Percentiles rank a stretch among this genome's conserved stretches.
These are phyloP conservation scores for Chenopodium formosanum DNA, from an alignment of 148 eudicot species.

Conservation along the genomic window DNA sequence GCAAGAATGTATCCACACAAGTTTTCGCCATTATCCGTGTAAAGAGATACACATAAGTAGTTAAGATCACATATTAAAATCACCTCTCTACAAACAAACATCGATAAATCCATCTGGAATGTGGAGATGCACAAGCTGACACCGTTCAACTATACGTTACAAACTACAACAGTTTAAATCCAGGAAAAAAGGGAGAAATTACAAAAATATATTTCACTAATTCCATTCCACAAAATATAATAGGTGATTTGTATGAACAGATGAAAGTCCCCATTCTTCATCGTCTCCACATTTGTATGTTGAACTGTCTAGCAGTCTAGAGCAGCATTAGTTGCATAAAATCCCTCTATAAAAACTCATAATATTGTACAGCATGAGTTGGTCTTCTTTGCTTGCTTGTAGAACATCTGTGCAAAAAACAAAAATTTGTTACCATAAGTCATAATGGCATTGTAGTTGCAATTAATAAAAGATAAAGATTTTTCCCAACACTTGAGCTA, in stretches of 20 bases:
- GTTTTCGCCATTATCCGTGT: background rate
- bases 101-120: background rate
- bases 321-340: background rate
- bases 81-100: conserved; percentile 3
- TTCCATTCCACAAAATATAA: background rate
- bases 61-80: background rate
- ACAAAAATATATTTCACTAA: background rate
- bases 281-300: conserved; percentile 4
- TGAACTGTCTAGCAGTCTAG: background rate
- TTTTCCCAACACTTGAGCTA: background rate
- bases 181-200: background rate
- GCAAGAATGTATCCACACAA: background rate
- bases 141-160: background rate
- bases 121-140: background rate
- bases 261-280: conserved; percentile 3
- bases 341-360: conserved; percentile 28
- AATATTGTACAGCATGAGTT: conserved; percentile 81
- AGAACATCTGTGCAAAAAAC: conserved; percentile 68
- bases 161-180: background rate
- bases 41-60: background rate
- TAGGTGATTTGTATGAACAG: conserved; percentile 3
- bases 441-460: background rate
- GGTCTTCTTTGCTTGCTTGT: conserved; percentile 92
- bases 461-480: background rate
- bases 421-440: background rate